Evolutionary conservation across 345 rosid species (phyloP).

Genomic region (Arabidopsis thaliana): DNA sequence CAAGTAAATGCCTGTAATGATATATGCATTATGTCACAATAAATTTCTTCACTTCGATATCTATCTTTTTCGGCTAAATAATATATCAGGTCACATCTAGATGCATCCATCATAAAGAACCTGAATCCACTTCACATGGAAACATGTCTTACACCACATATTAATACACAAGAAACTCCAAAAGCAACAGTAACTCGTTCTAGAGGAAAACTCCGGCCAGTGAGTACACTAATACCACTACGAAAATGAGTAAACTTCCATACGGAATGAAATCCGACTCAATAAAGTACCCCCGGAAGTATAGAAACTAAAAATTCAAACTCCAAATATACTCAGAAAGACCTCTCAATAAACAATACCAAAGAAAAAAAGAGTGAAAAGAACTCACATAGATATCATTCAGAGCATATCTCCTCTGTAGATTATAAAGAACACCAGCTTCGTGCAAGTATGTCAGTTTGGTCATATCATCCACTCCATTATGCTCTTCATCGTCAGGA

Average conservation of each 20-base stretch:
- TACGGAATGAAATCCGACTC: constrained; percentile 18
- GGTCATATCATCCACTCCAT: constrained; percentile 99
- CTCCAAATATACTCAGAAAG: background rate
- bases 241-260: constrained; percentile 7
- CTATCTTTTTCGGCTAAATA: background rate
- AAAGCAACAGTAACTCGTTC: constrained; percentile 10
- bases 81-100: constrained; percentile 14
- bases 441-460: constrained; percentile 94
- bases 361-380: background rate
- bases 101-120: constrained; percentile 14
- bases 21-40: background rate
- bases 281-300: constrained; percentile 9
- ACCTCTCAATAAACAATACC: background rate
- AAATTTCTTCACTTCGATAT: background rate
- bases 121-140: constrained; percentile 10
- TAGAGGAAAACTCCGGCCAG: constrained; percentile 2
- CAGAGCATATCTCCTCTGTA: constrained; percentile 83
- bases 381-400: constrained; percentile 93
- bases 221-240: background rate
- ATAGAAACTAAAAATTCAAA: background rate
- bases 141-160: constrained; percentile 8
- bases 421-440: constrained; percentile 92
- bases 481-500: constrained; percentile 86
- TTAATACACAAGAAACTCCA: background rate
- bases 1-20: constrained; percentile 5